A percentile compares a stretch with the other conserved stretches of the same genome.
phyloP scores from a whole-genome alignment of 2,329 filamentous ascomycete genomes.

The Pseudopithomyces maydicus region DNA sequence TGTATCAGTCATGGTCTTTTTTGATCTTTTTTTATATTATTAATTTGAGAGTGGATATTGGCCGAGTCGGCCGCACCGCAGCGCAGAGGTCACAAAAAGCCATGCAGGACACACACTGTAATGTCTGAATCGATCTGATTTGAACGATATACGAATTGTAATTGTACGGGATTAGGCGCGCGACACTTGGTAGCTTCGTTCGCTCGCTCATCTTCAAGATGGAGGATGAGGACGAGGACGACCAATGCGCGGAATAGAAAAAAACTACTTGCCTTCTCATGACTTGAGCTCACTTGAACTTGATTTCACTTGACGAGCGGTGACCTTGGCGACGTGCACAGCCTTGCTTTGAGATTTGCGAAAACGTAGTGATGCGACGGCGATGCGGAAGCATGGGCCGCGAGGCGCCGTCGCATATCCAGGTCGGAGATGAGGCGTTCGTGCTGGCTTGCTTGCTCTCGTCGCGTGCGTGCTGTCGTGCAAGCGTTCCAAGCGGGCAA shows the following conservation, averaged over 20 bases:
- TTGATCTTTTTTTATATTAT: not conserved
- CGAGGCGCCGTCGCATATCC: too few relatives aligned
- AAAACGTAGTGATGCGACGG: too few relatives aligned
- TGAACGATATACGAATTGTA: conserved; percentile 22
- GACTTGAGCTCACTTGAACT: not conserved
- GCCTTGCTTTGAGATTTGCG: too few relatives aligned
- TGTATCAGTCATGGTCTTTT: not conserved
- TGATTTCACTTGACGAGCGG: too few relatives aligned
- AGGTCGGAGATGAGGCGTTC: too few relatives aligned
- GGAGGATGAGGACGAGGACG: conserved; percentile 5
- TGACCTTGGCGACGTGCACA: too few relatives aligned
- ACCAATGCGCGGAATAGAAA: conserved; percentile 23
- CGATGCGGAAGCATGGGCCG: too few relatives aligned
- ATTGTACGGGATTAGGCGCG: conserved; percentile 30
- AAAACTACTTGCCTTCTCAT: conserved; percentile 19
- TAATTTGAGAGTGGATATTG: not conserved
- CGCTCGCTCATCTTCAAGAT: too few relatives aligned
- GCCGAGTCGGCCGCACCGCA: not conserved
- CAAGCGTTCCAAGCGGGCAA: too few relatives aligned
- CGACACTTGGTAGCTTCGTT: not conserved
- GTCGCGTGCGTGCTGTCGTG: too few relatives aligned
- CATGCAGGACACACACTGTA: not conserved
- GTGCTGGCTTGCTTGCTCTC: too few relatives aligned
- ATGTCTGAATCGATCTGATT: not conserved
- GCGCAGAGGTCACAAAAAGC: not conserved